Evolutionary conservation across 306 rosid genomes (phyloP).

Genomic region (Cicer judaicum): DNA sequence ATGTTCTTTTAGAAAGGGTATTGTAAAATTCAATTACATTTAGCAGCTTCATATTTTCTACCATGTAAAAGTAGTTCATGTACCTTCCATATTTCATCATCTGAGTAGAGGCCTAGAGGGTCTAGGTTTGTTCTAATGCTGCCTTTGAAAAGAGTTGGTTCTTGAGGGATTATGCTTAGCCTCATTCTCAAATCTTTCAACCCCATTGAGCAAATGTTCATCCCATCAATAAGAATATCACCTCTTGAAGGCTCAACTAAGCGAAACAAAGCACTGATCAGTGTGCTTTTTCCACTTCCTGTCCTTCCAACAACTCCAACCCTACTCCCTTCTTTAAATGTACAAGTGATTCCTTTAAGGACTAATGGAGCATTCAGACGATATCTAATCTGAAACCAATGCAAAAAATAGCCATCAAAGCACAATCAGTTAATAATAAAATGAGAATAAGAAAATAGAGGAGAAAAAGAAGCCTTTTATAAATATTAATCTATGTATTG

Average conservation of each 20-base stretch:
- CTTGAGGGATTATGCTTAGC: slow-evolving; percentile 87
- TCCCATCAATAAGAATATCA: slow-evolving; percentile 61
- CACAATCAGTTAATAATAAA: neutral
- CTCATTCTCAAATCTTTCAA: slow-evolving; percentile 75
- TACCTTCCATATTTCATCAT: slow-evolving; percentile 83
- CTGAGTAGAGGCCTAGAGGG: slow-evolving; percentile 76
- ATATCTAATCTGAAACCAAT: slow-evolving; percentile 61
- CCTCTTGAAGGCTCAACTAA: slow-evolving; percentile 78
- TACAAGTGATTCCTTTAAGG: slow-evolving; percentile 77
- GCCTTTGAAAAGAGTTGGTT: slow-evolving; percentile 83
- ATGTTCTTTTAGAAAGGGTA: neutral
- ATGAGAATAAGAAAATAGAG: neutral
- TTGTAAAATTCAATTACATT: neutral
- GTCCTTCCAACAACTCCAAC: slow-evolving; percentile 93
- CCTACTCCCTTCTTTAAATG: slow-evolving; percentile 64
- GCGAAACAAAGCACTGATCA: slow-evolving; percentile 80
- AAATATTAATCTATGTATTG: no score
- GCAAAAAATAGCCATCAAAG: neutral
- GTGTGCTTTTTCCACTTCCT: slow-evolving; percentile 83
- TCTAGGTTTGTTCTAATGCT: slow-evolving; percentile 80
- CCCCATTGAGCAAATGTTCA: slow-evolving; percentile 72
- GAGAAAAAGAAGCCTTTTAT: neutral
- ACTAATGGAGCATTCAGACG: slow-evolving; percentile 70
- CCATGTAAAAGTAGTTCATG: slow-evolving; percentile 6
- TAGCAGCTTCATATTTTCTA: slow-evolving; percentile 1